Base-by-base conservation (phyloP, 805 yeast species). In the Yarrowia sp. region DNA sequence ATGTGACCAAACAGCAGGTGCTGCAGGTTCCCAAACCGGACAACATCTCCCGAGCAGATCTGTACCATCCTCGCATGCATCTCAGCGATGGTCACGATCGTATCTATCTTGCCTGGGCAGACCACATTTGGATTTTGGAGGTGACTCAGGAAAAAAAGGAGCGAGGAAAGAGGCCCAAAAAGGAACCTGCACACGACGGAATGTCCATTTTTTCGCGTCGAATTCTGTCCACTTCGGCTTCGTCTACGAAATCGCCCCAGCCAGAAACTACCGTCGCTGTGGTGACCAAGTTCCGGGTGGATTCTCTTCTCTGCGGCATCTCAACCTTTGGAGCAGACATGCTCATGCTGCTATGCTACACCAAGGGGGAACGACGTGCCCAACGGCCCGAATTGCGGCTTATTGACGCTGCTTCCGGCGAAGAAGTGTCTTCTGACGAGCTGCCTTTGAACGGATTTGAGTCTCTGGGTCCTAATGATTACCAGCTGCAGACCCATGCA, bases 61-160 rank as follows among this genome's bases (percentile, higher is more conserved):
- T 92, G 38, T 90, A 88, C 70, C 86, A 95, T 85, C 98, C 98
- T 0, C 82, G 82, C 89, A 3, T 84, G 84, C 65, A 80, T 81
- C 63, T 85, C 87, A 0, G 96, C 87, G 69, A 76, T 2, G 88
- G 87, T 71, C 74, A 89, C 67, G 61, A 54, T 24, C 61, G 61
- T 2, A 77, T 91, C 11, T 74, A 89, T 0, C 81, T 95, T 26
- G 96, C 92, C 0, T 95, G 98, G 98, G 89, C 85, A 2, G 81
- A 84, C 67, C 82, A 85, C 67, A 79, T 93, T 2, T 92, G 96
- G 96, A 77, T 82, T 21, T 75, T 91, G 38, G 80, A 85, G 66
- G 75, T 85, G 9, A 78, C 82, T 6, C 6, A 65, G 75, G 66
- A 68, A 65, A 48, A 73, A n/a, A 33, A 46, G 38, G 33, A 28